These are phyloP conservation scores for Halteria grandinella DNA, from an alignment of 73 alveolate species.

Conservation along the genomic window DNA sequence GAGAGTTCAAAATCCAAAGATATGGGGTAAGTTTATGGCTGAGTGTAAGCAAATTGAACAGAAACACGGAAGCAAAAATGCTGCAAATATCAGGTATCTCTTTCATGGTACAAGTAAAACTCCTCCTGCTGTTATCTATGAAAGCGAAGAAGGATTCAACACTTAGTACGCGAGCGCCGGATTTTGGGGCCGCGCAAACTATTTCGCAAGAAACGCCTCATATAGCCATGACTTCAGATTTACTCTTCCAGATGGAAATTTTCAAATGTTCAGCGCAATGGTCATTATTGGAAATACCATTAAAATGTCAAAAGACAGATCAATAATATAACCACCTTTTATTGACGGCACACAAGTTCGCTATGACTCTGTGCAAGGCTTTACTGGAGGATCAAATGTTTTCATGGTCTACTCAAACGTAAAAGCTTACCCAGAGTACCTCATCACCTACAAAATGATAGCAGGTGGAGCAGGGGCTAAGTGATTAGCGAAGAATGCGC, in stretches of 20 bases:
- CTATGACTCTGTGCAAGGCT: conserved; percentile 53
- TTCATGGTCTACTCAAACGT: conserved; percentile 46
- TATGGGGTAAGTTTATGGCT: conserved; percentile 27
- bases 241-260: background rate
- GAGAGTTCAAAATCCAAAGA: conserved; percentile 20
- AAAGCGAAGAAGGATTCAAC: conserved; percentile 42
- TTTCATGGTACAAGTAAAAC: conserved; percentile 40
- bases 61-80: background rate
- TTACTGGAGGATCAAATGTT: conserved; percentile 21
- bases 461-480: no score
- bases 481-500: no score
- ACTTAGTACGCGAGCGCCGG: conserved; percentile 48
- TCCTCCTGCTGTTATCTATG: conserved; percentile 12
- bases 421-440: conserved; percentile 57
- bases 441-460: conserved; percentile 48
- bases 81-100: background rate
- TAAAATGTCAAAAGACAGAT: background rate
- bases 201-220: conserved; percentile 46
- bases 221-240: conserved; percentile 19
- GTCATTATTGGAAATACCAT: conserved; percentile 44
- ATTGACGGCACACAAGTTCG: background rate
- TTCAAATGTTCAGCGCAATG: conserved; percentile 41
- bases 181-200: conserved; percentile 65
- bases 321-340: conserved; percentile 46
- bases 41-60: background rate